phyloP scores from a whole-genome alignment of 1,284 basidiomycete species.

The Ceratobasidium papillatum region DNA sequence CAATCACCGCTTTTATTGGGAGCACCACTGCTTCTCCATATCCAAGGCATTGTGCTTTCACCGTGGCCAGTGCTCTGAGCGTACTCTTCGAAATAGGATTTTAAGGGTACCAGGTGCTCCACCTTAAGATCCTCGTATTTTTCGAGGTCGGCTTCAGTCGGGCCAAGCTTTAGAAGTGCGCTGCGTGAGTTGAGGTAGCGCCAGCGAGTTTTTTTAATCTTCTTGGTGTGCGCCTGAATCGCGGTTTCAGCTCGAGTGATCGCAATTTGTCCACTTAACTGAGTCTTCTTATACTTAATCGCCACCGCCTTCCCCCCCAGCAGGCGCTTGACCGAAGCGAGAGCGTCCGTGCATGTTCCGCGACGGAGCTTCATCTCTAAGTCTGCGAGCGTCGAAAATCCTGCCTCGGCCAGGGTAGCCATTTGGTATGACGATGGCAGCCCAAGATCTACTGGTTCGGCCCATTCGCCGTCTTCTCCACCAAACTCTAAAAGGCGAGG shows the following conservation, averaged over 20 bases:
- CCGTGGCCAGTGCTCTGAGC: not conserved
- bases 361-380: not conserved
- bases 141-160: not conserved
- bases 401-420: not conserved
- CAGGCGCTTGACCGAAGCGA: not conserved
- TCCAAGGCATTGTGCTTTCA: not conserved
- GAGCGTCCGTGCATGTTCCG: not conserved
- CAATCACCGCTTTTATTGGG: not conserved
- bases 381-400: not conserved
- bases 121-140: not conserved
- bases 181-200: not conserved
- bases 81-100: not conserved
- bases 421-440: not conserved
- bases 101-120: not conserved
- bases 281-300: not conserved
- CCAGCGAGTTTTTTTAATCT: not conserved
- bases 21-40: not conserved
- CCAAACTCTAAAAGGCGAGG: not conserved
- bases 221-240: not conserved
- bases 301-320: not conserved
- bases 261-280: not conserved
- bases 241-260: not conserved
- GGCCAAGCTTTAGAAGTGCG: not conserved
- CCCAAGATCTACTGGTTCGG: not conserved
- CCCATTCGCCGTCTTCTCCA: not conserved